Evolutionary conservation across 1,284 basidiomycete genomes (phyloP), one percentile per base, ranked within the genome.

Genomic region (Spongiforma sp.): DNA sequence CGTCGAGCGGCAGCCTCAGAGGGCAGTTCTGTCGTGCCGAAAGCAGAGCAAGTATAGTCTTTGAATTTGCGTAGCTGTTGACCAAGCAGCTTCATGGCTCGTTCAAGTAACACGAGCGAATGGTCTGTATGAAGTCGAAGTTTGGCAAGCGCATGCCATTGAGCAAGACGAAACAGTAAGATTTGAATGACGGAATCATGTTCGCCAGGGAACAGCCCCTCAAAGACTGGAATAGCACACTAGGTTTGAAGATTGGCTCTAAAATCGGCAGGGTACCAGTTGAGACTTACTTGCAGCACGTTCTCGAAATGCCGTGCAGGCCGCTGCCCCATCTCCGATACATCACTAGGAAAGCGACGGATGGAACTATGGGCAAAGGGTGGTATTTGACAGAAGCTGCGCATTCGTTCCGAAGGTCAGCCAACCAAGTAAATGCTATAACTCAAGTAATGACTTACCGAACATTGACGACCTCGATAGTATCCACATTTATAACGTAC

Each of bases 71-170:
- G n/a, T 3, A 69, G 32, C n/a, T 65, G 58, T 4, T 32, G 17
- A 0, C 59, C 58, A 1, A 65, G 21, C 3, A 36, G 28, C 15
- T 17, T 21, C 0, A 41, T 55, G 1, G 33, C 53, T 1, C 58
- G 10, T 12, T 65, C 55, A 0, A 69, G 58, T 1, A 37, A 10
- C 1, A 0, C 0, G 7, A 69, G 39, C 0, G 56, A 61, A 5
- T 59, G 14, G 3, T 69, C 65, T 0, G 68, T 71, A 19, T 77
- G 75, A 3, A 68, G 26, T 5, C 61, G 63, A 11, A 75, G 60
- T 37, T 76, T 75, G 1, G 72, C 72, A 0, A 75, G 62, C 1
- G 62, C 67, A 60, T 76, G 74, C 71, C 68, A 69, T 14, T 67
- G 34, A 30, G 65, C 63, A 9, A 66, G 57, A 0, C 30, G 36